Conservation (phyloP, 2,329 filamentous ascomycete species). For the Penicillium sp. region DNA sequence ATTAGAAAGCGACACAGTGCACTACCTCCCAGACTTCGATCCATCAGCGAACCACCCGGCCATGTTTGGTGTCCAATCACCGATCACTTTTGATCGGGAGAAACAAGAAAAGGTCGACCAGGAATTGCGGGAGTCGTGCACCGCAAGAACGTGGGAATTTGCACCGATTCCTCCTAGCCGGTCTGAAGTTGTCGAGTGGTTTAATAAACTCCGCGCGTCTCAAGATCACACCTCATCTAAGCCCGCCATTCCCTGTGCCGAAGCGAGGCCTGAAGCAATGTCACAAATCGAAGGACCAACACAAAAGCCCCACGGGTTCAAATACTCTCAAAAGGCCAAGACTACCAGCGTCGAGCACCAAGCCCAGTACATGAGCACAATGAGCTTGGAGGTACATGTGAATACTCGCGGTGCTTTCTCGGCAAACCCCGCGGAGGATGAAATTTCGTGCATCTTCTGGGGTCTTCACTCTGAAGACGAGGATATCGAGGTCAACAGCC, state of each 20-base stretch:
- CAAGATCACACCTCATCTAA: conserved; percentile 2
- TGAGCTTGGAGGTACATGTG: conserved; percentile 91
- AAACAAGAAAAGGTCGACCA: conserved; percentile 54
- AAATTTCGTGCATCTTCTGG: conserved; percentile 88
- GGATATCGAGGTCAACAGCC: conserved; percentile 50
- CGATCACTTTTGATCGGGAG: conserved; percentile 49
- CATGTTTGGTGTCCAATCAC: conserved; percentile 54
- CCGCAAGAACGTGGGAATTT: conserved; percentile 73
- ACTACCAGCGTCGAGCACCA: conserved; percentile 78
- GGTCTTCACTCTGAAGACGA: conserved; percentile 74
- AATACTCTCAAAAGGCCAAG: conserved; percentile 74
- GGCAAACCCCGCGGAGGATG: conserved; percentile 87
- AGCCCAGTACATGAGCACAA: conserved; percentile 90
- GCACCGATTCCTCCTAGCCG: conserved; percentile 67
- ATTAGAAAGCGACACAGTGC: conserved; percentile 70
- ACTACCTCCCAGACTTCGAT: conserved; percentile 79
- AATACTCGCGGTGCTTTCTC: conserved; percentile 78
- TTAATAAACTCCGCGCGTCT: conserved; percentile 40
- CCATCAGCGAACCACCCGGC: conserved; percentile 57
- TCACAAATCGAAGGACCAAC: conserved; percentile 91
- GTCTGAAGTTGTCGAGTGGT: conserved; percentile 69
- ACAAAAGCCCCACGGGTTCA: conserved; percentile 79
- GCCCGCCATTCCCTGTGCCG: conserved; percentile 8
- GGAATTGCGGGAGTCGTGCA: conserved; percentile 57
- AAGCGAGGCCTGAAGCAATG: conserved; percentile 42